Percentiles rank a stretch among this genome's conserved stretches.
Conservation (phyloP, 2,329 filamentous ascomycete genomes). For the Parafenestella ontariensis region DNA sequence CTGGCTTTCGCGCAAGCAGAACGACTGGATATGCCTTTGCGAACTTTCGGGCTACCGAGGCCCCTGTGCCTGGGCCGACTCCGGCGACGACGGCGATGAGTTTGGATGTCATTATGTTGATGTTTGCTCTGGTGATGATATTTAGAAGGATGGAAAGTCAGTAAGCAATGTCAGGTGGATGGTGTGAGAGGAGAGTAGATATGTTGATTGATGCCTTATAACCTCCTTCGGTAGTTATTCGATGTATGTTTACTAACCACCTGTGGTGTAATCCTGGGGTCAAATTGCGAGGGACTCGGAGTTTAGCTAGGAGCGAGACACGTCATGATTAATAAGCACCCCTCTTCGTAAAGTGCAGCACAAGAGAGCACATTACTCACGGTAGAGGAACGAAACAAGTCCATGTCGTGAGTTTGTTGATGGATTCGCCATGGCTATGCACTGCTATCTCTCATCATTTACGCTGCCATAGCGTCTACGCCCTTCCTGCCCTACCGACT, state of each 20-base stretch:
- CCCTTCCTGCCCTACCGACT: slow-evolving; percentile 73
- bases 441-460: slow-evolving; percentile 8
- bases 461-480: slow-evolving; percentile 16
- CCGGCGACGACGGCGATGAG: slow-evolving; percentile 75
- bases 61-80: slow-evolving; percentile 74
- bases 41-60: slow-evolving; percentile 66
- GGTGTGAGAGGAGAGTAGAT: not conserved
- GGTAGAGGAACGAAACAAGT: not conserved
- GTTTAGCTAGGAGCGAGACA: slow-evolving; percentile 20
- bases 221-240: not conserved
- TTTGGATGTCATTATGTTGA: slow-evolving; percentile 50
- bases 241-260: slow-evolving; percentile 31
- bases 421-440: slow-evolving; percentile 7
- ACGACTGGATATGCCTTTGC: slow-evolving; percentile 73
- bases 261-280: slow-evolving; percentile 27
- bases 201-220: not conserved
- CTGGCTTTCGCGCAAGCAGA: slow-evolving; percentile 72
- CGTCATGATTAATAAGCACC: slow-evolving; percentile 38
- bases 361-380: not conserved
- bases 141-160: not conserved
- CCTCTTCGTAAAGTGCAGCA: slow-evolving; percentile 4
- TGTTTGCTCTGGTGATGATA: not conserved
- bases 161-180: not conserved
- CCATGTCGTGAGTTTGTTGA: slow-evolving; percentile 5
- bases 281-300: slow-evolving; percentile 33